Base-by-base conservation (phyloP, 2,329 filamentous ascomycete species). In the Fusarium foetens region DNA sequence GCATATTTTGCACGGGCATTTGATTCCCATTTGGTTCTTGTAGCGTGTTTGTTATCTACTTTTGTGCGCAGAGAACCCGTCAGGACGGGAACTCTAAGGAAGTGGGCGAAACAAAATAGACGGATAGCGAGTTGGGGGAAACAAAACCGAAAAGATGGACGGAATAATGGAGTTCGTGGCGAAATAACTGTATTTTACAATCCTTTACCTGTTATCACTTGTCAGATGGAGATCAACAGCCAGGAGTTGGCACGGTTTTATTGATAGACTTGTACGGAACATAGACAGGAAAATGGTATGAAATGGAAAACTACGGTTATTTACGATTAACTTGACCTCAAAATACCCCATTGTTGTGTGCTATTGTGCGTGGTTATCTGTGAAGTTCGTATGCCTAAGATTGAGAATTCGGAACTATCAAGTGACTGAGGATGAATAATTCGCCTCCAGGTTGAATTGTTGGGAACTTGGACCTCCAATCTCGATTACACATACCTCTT, bases 101-200 rank as follows among this genome's bases (percentile, higher is more conserved):
- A 54, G 53, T 39, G 42, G 42, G 55, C 33, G 65, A 69, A 66
- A 54, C 39, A 73, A 72, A 68, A 72, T 72, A 73, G 70, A 72
- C 70, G 63, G 61, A 63, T 46, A 54, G 54, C 45, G 63, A 52
- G 57, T 42, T 51, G 53, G 54, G 58, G 54, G 43, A 59, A 52
- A 63, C 35, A 63, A 68, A 66, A 68, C 49, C 16, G 61, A 54
- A 59, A 72, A 73, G 43, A 63, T 58, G 45, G 57, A 48, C 33
- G 62, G 70, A 31, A 55, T 42, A 25, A 35, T 25, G 70, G 70
- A 60, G 66, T 73, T 66, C 48, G 48, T 25, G 58, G 58, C n/a
- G 51, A 46, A 48, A 45, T 23, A 48, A 33, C 8, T 72, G 62
- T 72, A 73, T 71, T 68, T 59, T 63, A 55, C 38, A 43, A 39